Evolutionary conservation across 257 asterid species (phyloP), one percentile per base, ranked within the genome.

Genomic region (Penstemon newberryi): DNA sequence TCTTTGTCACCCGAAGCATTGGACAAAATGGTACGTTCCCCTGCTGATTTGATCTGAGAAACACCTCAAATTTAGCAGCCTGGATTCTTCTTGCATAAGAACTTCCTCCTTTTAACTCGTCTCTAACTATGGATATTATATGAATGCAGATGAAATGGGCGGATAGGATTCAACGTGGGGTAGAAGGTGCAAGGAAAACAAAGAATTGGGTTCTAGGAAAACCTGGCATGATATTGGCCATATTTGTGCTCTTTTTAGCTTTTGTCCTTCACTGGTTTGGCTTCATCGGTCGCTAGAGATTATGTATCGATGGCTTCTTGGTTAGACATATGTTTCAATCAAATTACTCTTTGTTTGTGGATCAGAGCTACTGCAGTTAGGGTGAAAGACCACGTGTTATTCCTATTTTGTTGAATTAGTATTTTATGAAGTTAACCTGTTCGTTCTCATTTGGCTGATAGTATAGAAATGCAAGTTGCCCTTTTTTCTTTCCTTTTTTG

Each of bases 121-220:
- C 9, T 5, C 59, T 53, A 63, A 53, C 33, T n/a, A n/a, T 62
- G 55, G 49, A 47, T 69, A 7, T 15, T 52, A 63, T 53, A 47
- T 70, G 56, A 52, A 43, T 75, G 77, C 79, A 91, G 99, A 87
- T 94, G 97, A 89, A 70, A 79, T 94, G 99, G 99, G 96, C 86
- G 3, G 96, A 94, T 72, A 87, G 87, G 79, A 38, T 82, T 65
- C 97, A 89, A 75, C 85, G 89, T 33, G 96, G 91, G 8, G 87
- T 84, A 12, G 95, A 83, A 81, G 94, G 92, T 60, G 97, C 86
- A 0, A 86, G 77, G 84, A 94, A 84, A 87, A 91, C 96, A 0
- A 94, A 94, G 85, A 91, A 86, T 56, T 91, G 85, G 86, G 79
- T 94, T 53, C 85, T 94, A 38, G 97, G 97, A 46, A 87, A 78